Evolutionary conservation across 495 filamentous ascomycete genomes (phyloP), one percentile per base, ranked within the genome.

Genomic region (Thermothielavioides terrestris): DNA sequence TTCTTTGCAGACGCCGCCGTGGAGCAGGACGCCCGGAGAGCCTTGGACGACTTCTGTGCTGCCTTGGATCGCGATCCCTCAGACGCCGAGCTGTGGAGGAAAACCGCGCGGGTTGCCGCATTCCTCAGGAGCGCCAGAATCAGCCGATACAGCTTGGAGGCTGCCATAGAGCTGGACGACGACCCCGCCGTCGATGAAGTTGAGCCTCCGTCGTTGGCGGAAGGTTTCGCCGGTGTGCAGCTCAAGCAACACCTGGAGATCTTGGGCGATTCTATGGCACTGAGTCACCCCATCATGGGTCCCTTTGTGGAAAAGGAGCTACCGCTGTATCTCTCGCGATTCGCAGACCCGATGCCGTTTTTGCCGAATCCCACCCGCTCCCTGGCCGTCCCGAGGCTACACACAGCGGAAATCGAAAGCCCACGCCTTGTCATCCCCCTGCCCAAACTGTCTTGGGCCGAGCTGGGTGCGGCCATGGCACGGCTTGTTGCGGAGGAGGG

Each of bases 41-140:
- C 78, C 8, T 64, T 95, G 5, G 63, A 74, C 34, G 76, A 80
- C 26, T 92, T 92, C 52, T 62, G 79, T 17, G 74, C 85, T 15
- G 88, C 92, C 1, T 72, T 97, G 21, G 88, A 90, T 54, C 83
- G 85, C 35, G 92, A 98, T 61, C 88, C 94, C 32, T 85, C 89
- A 2, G 94, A 98, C 64, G 74, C 92, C 26, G 90, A 95, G 56
- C 74, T 97, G n/a, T 98, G 92, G 92, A 76, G 92, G 52, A 80
- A 86, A 48, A 79, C 87, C 21, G 85, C 92, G 6, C 80, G 86
- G 25, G 75, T 98, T 17, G 84, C 81, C 9, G 76, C 80, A 25
- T 78, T 88, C 48, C 67, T 96, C 12, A 79, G 82, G 28, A 95
- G 89, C 53, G 69, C 77, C 28, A 78, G 90, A 6, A 75, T 95